phyloP scores from a whole-genome alignment of 129 eudicot genomes.

The Arctium lappa region DNA sequence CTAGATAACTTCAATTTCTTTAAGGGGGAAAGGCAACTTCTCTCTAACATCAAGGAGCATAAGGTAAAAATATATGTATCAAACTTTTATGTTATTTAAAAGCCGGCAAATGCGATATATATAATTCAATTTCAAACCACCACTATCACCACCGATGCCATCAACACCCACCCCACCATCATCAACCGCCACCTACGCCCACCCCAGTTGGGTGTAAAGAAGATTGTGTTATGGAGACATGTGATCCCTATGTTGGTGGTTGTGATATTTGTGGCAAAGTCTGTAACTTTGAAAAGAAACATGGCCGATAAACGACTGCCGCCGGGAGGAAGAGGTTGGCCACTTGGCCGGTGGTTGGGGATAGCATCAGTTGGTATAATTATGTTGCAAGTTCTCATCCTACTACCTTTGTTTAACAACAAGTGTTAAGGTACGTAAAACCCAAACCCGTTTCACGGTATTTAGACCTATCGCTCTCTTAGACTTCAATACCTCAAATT shows the following conservation, averaged over 20 bases:
- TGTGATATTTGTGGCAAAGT: constrained; percentile 17
- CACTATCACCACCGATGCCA: not conserved
- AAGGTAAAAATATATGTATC: not conserved
- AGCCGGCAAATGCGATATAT: constrained; percentile 1
- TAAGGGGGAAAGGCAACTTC: not conserved
- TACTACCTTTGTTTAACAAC: constrained; percentile 61
- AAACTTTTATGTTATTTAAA: constrained; percentile 7
- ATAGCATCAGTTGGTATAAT: constrained; percentile 73
- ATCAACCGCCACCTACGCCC: not conserved
- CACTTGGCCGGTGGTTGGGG: constrained; percentile 74
- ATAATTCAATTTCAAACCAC: not conserved
- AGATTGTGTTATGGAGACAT: constrained; percentile 26
- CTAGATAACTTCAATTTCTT: not conserved
- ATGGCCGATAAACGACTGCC: constrained; percentile 31
- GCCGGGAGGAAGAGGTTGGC: constrained; percentile 73
- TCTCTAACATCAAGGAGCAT: not conserved
- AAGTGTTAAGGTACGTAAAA: constrained; percentile 51
- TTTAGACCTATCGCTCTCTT: not conserved
- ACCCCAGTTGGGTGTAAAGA: not conserved
- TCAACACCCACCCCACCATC: not conserved
- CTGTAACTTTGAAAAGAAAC: not conserved
- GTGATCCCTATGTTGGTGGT: constrained; percentile 24
- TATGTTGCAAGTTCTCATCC: constrained; percentile 85
- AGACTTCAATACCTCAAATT: not conserved
- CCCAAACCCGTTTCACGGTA: not conserved